Base-by-base conservation (phyloP, 768 basidiomycete genomes). In the Mrakia hoshinonis region DNA sequence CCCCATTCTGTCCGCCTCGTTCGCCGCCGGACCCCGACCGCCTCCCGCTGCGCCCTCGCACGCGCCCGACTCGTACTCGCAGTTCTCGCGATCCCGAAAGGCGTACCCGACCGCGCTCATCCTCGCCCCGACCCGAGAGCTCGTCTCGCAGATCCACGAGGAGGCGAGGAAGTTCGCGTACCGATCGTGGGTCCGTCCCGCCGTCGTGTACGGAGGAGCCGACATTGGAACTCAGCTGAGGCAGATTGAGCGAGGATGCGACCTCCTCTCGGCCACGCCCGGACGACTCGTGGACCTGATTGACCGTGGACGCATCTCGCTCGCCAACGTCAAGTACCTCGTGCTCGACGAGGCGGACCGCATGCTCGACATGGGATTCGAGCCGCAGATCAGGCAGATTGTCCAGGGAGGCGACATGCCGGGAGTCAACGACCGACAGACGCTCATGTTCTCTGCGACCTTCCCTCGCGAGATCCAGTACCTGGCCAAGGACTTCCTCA, bases 341-440 rank as follows among this genome's bases (percentile, higher is more conserved):
- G 96, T 99, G 34, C 88, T 99, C 68, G 96, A 99, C 77, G 96
- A 99, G 83, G 96, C 96, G 73, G 96, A 99, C 84, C 90, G 96
- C 77, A 99, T 99, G 96, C 86, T 99, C 78, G 96, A 99, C 83
- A 99, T 99, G 96, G 96, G 96, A 88, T 99, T 99, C 84, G 96
- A 99, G 81, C 96, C 96, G 69, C 96, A 98, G 82, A 99, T 99
- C 78, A 86, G 96, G 74, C 86, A 92, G 39, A 99, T 99, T 78
- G 96, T 99, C 24, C 91, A 99, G 81, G 90, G 91, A 76, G 92
- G 93, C 77, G 96, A 99, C 79, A 99, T 99, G 96, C 92, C 96
- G n/a, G 89, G 87, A 58, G 86, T 89, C 18, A 81, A 85, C 34
- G 87, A 92, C 15, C 90, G 96, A 74, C 96, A 98, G 79, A 99